Evolutionary conservation across 352 stramenopile species (phyloP).

Genomic region (Globisporangium polare): DNA sequence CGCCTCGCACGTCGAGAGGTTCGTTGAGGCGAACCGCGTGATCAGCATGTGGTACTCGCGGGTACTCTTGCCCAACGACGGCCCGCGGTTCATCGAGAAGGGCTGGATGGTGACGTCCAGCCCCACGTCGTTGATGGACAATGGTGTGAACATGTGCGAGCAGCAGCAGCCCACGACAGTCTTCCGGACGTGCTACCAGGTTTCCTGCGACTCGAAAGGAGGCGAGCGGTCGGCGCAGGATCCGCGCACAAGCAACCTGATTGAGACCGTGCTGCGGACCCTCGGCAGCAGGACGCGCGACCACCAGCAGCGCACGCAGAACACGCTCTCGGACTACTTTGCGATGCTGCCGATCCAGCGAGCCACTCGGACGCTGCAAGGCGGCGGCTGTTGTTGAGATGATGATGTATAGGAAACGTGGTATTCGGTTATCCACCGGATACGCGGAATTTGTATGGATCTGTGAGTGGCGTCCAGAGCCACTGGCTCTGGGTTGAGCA

Average conservation of each 20-base stretch:
- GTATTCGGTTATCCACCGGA: too few relatives aligned
- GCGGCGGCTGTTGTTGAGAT: too few relatives aligned
- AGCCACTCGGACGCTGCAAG: not conserved
- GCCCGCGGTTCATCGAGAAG: slow-evolving; percentile 11
- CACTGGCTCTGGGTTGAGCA: too few relatives aligned
- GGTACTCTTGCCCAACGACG: not conserved
- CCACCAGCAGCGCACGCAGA: slow-evolving; percentile 9
- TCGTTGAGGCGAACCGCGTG: slow-evolving; percentile 9
- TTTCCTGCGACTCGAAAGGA: slow-evolving; percentile 8
- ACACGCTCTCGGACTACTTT: slow-evolving; percentile 7
- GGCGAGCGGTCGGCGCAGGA: not conserved
- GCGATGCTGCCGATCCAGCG: not conserved
- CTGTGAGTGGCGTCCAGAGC: too few relatives aligned
- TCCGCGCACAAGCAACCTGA: not conserved
- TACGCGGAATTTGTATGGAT: too few relatives aligned
- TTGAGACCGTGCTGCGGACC: slow-evolving; percentile 6
- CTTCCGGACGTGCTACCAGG: slow-evolving; percentile 12
- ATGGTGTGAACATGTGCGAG: not conserved
- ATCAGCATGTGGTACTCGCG: slow-evolving; percentile 6
- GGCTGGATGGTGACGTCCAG: slow-evolving; percentile 11
- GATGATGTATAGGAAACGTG: too few relatives aligned
- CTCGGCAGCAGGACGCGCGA: slow-evolving; percentile 3
- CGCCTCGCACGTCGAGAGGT: slow-evolving; percentile 4
- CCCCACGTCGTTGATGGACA: not conserved
- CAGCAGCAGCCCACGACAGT: not conserved